These are phyloP conservation scores for Dacryopinax primogenitus DNA, from an alignment of 768 basidiomycete species.

Conservation along the genomic window DNA sequence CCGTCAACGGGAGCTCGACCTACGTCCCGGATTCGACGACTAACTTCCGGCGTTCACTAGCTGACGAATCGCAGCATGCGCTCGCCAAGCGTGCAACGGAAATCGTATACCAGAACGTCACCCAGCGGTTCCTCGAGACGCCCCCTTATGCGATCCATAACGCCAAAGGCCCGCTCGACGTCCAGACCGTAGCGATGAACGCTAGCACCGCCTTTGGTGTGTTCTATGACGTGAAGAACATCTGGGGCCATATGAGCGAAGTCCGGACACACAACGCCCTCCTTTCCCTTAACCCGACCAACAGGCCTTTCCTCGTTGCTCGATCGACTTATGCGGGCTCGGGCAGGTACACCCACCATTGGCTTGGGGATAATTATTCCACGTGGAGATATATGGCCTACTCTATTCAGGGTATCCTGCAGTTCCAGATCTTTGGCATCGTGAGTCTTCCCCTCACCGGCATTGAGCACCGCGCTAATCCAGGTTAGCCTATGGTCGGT, in stretches of 20 bases:
- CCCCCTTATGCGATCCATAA: conserved; percentile 53
- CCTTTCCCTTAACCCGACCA: conserved; percentile 16
- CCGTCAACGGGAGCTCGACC: conserved; percentile 31
- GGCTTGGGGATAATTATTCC: conserved; percentile 61
- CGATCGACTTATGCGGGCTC: conserved; percentile 24
- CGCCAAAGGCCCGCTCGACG: conserved; percentile 19
- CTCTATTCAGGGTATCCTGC: conserved; percentile 61
- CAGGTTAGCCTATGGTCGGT: conserved; percentile 51
- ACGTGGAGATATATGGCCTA: conserved; percentile 59
- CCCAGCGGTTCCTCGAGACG: conserved; percentile 10
- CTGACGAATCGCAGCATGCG: background rate
- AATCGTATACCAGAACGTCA: background rate
- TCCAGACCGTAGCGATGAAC: conserved; percentile 20
- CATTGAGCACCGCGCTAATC: background rate
- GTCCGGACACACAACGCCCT: conserved; percentile 18
- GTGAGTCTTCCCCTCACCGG: background rate
- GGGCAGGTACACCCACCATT: background rate
- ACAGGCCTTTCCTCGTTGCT: conserved; percentile 24
- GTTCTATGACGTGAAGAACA: conserved; percentile 13
- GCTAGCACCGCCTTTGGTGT: conserved; percentile 18
- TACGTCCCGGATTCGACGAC: conserved; percentile 2
- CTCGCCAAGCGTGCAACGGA: background rate
- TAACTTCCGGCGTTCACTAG: background rate
- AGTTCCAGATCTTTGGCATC: conserved; percentile 74
- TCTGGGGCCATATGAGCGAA: conserved; percentile 22